Evolutionary conservation across 1,139 yeast species (phyloP), one percentile per base, ranked within the genome.

Genomic region (Kurtzmaniella natalensis): DNA sequence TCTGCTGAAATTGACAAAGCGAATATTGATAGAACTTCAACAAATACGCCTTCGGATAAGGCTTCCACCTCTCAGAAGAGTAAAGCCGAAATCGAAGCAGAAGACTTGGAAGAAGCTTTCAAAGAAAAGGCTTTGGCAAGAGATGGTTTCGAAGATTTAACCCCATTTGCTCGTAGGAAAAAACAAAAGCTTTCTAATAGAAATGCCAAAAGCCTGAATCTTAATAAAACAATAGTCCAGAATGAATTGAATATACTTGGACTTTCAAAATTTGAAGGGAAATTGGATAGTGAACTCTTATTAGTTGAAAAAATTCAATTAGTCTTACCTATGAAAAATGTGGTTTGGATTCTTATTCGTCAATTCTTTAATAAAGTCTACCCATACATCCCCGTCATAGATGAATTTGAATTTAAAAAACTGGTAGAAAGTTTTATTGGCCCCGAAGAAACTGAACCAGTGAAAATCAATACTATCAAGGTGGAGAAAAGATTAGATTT

Each of bases 401-500:
- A 70, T 35, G 72, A 73, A 41, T 34, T 17, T 3, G 39, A 41
- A 1, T 49, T 53, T 28, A 39, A 40, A 23, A 17, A 29, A 16
- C 29, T 32, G 5, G 28, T 35, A 9, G 18, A 26, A 8, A 33
- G 40, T 7, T 36, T 49, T 7, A 30, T 49, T 3, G 53, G 40
- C 4, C 38, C 43, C 1, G 42, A 38, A 19, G 33, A 18, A 13
- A 23, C 30, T 18, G 17, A 38, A 37, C 20, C 18, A 5, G 29
- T 17, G 6, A 26, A 26, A 2, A 40, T 55, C 7, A 30, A 30
- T 3, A 39, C 40, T 8, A 31, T 70, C 9, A 49, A 47, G 6
- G 44, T 72, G 9, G 58, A 55, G 5, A 63, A 55, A 38, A 53
- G 70, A 39, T 51, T 68, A 19, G 79, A 74, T 45, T 64, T 72